Conservation (phyloP, 352 stramenopile genomes). For the Phytophthora kernoviae region DNA sequence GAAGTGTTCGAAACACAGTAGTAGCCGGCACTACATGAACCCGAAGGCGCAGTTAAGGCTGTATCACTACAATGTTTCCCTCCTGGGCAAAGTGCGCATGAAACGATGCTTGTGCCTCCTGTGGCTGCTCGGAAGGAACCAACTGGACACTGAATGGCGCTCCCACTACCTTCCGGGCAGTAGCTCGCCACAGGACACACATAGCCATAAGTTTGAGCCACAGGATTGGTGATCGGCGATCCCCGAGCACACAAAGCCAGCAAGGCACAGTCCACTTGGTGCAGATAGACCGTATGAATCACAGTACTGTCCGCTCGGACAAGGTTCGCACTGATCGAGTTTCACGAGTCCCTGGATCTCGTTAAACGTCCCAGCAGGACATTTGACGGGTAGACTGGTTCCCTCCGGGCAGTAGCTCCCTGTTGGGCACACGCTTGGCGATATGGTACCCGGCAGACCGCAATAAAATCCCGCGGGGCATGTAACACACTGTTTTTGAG, state of each 20-base stretch:
- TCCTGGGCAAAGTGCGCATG: conserved; percentile 74
- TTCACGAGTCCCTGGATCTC: conserved; percentile 64
- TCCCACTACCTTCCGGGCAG: conserved; percentile 66
- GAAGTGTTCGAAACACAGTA: conserved; percentile 73
- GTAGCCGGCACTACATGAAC: conserved; percentile 76
- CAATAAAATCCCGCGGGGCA: conserved; percentile 83
- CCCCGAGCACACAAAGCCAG: conserved; percentile 65
- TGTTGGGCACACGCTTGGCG: conserved; percentile 52
- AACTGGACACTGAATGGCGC: conserved; percentile 57
- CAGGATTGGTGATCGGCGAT: conserved; percentile 66
- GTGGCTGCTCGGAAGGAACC: conserved; percentile 57
- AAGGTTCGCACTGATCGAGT: conserved; percentile 78
- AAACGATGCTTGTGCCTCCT: conserved; percentile 53
- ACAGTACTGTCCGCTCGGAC: conserved; percentile 86
- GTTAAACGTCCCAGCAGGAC: conserved; percentile 61
- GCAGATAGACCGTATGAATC: conserved; percentile 74
- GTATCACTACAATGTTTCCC: conserved; percentile 58
- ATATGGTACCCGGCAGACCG: conserved; percentile 50
- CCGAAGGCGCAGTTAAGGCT: conserved; percentile 51
- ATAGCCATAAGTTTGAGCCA: conserved; percentile 49
- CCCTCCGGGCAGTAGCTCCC: conserved; percentile 74
- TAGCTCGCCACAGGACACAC: conserved; percentile 75
- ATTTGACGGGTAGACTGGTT: conserved; percentile 65
- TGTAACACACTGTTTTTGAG: conserved; percentile 56
- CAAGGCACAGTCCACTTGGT: conserved; percentile 63